Conservation (phyloP, 305 asterid species). For the Fraxinus greggii region DNA sequence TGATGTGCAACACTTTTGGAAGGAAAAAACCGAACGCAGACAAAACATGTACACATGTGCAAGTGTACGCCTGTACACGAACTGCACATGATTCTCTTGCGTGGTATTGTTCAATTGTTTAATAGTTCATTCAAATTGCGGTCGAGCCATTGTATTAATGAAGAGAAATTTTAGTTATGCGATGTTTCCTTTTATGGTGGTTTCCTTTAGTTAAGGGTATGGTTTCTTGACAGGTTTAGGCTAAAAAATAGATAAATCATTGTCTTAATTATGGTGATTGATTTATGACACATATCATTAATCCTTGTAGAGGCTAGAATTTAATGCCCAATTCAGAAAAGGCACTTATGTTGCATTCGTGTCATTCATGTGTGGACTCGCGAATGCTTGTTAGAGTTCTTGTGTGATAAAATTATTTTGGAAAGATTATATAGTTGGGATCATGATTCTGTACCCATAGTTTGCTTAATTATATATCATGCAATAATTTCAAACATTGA, state of each 20-base stretch:
- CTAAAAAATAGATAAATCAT: too few species aligned
- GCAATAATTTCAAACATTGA: not conserved
- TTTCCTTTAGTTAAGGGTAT: not conserved
- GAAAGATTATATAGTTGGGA: not conserved
- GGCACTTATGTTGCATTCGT: not conserved
- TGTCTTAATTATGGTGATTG: not conserved
- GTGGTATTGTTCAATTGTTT: not conserved
- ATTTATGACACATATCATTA: not conserved
- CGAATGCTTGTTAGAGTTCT: not conserved
- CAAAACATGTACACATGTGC: not conserved
- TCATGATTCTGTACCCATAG: not conserved
- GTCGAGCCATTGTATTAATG: not conserved
- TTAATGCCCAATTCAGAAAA: not conserved
- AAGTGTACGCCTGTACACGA: not conserved
- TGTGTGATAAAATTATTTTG: not conserved
- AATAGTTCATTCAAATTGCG: not conserved
- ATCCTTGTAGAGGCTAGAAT: not conserved
- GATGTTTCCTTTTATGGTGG: not conserved
- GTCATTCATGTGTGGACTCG: not conserved
- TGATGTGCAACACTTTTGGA: not conserved
- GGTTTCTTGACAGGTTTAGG: not conserved
- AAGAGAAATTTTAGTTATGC: not conserved
- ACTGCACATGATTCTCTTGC: not conserved
- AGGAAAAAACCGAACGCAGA: not conserved
- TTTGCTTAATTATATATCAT: not conserved